These are phyloP conservation scores for Bidens hawaiensis DNA, from an alignment of 140 eudicot species.

Conservation along the genomic window DNA sequence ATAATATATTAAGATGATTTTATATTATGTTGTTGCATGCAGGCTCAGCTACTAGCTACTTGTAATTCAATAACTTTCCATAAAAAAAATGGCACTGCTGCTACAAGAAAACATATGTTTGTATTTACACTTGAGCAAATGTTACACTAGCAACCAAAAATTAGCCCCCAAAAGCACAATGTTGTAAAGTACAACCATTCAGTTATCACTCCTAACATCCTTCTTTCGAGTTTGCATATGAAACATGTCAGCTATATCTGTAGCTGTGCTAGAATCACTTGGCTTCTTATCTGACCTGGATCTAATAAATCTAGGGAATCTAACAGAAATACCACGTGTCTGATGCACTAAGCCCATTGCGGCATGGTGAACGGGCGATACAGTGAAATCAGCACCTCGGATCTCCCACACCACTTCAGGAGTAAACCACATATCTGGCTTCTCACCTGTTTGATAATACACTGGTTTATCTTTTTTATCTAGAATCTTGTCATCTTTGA, in stretches of 20 bases:
- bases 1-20: neutral
- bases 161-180: neutral
- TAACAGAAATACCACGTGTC: conserved; percentile 84
- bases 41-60: too few relatives aligned
- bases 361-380: conserved; percentile 91
- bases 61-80: too few relatives aligned
- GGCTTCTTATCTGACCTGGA: conserved; percentile 70
- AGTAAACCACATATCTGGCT: conserved; percentile 86
- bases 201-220: conserved; percentile 41
- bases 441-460: conserved; percentile 76
- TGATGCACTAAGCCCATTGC: conserved; percentile 81
- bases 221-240: conserved; percentile 80
- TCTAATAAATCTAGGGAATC: conserved; percentile 78
- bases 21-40: too few relatives aligned
- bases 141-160: neutral
- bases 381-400: conserved; percentile 82
- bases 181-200: neutral
- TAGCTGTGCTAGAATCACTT: conserved; percentile 68
- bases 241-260: conserved; percentile 82
- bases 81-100: neutral
- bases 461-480: conserved; percentile 54
- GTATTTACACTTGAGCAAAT: conserved; percentile 3
- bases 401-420: conserved; percentile 90
- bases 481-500: conserved; percentile 56
- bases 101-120: conserved; percentile 3